phyloP scores from a whole-genome alignment of 1,284 basidiomycete species.

The Xanthoconium separans region DNA sequence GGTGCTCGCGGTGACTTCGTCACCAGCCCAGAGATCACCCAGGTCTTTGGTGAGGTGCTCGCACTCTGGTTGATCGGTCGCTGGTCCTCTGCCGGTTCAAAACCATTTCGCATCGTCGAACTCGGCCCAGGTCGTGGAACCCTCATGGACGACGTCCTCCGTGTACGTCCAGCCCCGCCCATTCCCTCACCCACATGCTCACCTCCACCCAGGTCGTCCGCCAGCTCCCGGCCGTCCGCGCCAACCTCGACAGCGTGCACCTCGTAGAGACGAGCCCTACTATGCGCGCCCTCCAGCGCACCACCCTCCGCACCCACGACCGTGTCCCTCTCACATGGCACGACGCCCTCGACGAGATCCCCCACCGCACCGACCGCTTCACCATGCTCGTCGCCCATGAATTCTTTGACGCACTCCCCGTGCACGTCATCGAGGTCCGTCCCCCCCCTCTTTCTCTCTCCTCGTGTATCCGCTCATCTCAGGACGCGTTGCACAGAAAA shows the following conservation, averaged over 20 bases:
- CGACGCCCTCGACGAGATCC: conserved; percentile 69
- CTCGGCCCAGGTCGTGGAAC: conserved; percentile 95
- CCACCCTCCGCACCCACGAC: conserved; percentile 44
- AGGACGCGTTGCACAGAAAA: conserved; percentile 58
- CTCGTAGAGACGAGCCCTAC: conserved; percentile 80
- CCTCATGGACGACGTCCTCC: conserved; percentile 86
- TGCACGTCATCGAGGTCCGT: conserved; percentile 84
- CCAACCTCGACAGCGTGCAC: conserved; percentile 56
- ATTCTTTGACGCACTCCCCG: conserved; percentile 96
- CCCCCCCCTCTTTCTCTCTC: too few relatives aligned
- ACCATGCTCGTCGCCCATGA: conserved; percentile 95
- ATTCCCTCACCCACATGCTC: not conserved
- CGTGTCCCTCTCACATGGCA: conserved; percentile 67
- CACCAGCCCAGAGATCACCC: conserved; percentile 95
- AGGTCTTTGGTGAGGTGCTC: conserved; percentile 95
- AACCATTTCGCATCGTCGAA: conserved; percentile 76
- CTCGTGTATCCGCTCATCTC: not conserved
- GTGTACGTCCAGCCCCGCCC: conserved; percentile 52
- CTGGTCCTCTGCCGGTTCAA: conserved; percentile 65
- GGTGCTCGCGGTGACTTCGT: conserved; percentile 92
- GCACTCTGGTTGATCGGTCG: conserved; percentile 85
- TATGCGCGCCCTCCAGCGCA: conserved; percentile 65
- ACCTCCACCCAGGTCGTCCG: conserved; percentile 45
- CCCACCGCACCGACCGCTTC: conserved; percentile 55
- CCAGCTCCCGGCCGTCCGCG: conserved; percentile 43